These are phyloP conservation scores for Teunomyces barrocoloradensis DNA, from an alignment of 805 yeast genomes.

Conservation along the genomic window DNA sequence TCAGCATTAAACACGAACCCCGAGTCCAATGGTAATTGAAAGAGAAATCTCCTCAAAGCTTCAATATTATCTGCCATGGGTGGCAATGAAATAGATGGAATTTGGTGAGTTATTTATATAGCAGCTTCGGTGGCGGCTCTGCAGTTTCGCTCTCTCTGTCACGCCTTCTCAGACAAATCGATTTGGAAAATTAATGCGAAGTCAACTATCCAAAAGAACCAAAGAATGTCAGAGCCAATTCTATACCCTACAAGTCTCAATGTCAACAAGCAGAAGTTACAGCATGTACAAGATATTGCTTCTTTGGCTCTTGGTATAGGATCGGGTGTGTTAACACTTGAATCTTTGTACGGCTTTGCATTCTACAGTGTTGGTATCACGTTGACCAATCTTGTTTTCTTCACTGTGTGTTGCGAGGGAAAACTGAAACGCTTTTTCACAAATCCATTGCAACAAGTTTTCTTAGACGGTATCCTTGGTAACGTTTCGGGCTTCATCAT, in stretches of 20 bases:
- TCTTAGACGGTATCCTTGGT: conserved; percentile 29
- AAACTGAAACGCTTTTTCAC: conserved; percentile 20
- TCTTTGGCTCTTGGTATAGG: conserved; percentile 38
- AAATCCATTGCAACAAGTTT: conserved; percentile 32
- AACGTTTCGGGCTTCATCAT: conserved; percentile 40
- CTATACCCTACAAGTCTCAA: conserved; percentile 27
- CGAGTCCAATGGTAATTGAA: conserved; percentile 34
- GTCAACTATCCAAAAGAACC: background rate
- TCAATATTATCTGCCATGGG: conserved; percentile 5
- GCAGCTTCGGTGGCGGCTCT: background rate
- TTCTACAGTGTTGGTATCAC: conserved; percentile 35
- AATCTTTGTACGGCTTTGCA: conserved; percentile 32
- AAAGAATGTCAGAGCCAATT: conserved; percentile 9
- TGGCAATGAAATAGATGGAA: background rate
- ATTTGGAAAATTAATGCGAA: background rate
- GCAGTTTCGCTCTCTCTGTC: background rate
- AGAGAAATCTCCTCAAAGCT: conserved; percentile 29
- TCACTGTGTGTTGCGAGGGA: conserved; percentile 31
- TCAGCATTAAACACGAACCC: conserved; percentile 28
- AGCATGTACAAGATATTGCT: conserved; percentile 37
- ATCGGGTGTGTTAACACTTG: conserved; percentile 40
- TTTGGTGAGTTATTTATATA: background rate
- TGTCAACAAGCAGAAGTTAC: conserved; percentile 25
- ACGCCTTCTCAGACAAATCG: background rate
- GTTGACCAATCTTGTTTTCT: conserved; percentile 28